Evolutionary conservation across 1,139 yeast species (phyloP).

Genomic region (Debaryomycetaceae sp.): DNA sequence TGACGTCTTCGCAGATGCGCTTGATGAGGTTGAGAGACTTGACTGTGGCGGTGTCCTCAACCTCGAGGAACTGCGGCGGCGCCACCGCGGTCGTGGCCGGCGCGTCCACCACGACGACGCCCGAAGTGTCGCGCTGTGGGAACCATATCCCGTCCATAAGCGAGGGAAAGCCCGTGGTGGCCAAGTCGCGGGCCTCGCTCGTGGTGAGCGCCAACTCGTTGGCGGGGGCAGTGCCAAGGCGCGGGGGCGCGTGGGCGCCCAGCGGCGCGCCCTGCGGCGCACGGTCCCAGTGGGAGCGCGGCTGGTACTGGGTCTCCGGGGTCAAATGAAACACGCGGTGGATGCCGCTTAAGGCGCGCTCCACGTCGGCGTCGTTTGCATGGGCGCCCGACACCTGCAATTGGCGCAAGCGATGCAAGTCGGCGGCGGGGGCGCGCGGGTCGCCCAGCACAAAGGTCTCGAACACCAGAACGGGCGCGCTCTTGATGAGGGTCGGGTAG

Average conservation of each 20-base stretch:
- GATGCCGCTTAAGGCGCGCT: slow-evolving; percentile 46
- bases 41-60: slow-evolving; percentile 8
- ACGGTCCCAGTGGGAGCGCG: slow-evolving; percentile 26
- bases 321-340: slow-evolving; percentile 38
- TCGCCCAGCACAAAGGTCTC: slow-evolving; percentile 28
- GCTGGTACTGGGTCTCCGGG: slow-evolving; percentile 34
- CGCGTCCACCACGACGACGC: too few relatives aligned
- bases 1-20: slow-evolving; percentile 47
- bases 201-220: slow-evolving; percentile 2
- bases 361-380: slow-evolving; percentile 16
- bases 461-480: slow-evolving; percentile 69
- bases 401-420: slow-evolving; percentile 5
- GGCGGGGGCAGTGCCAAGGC: background rate
- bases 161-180: slow-evolving; percentile 15
- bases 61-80: slow-evolving; percentile 9
- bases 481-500: slow-evolving; percentile 76
- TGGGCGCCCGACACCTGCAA: slow-evolving; percentile 8
- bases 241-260: too few relatives aligned
- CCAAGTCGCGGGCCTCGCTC: slow-evolving; percentile 2
- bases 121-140: slow-evolving; percentile 13
- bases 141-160: slow-evolving; percentile 39
- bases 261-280: too few relatives aligned
- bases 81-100: slow-evolving; percentile 1
- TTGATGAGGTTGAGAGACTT: slow-evolving; percentile 14
- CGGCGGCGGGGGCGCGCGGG: background rate